Percentiles rank a stretch among this genome's conserved stretches.
phyloP scores from a whole-genome alignment of 768 basidiomycete genomes.

The Glaciozyma martinii region DNA sequence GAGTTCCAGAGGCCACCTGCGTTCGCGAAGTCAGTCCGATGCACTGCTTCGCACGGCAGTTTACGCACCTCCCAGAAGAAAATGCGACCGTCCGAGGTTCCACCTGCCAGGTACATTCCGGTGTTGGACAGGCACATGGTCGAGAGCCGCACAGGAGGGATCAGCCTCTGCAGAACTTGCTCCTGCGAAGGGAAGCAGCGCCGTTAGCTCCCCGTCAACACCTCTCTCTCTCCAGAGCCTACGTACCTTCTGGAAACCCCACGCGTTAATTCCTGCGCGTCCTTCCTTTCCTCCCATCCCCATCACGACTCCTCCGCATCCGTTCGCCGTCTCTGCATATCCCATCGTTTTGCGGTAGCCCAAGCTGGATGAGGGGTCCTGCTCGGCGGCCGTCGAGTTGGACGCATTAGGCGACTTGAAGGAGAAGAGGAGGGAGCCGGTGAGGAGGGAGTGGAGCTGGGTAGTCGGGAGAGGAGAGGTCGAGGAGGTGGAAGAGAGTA shows the following conservation, averaged over 20 bases:
- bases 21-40: not conserved
- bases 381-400: not conserved
- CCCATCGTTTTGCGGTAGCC: slow-evolving; percentile 43
- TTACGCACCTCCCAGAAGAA: slow-evolving; percentile 88
- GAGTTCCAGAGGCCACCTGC: slow-evolving; percentile 48
- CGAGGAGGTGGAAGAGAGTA: slow-evolving; percentile 18
- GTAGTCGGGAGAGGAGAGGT: slow-evolving; percentile 19
- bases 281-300: slow-evolving; percentile 70
- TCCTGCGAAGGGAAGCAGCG: slow-evolving; percentile 50
- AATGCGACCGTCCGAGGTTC: slow-evolving; percentile 76
- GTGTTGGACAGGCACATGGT: slow-evolving; percentile 65
- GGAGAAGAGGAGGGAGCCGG: slow-evolving; percentile 25
- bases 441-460: slow-evolving; percentile 21
- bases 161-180: slow-evolving; percentile 73
- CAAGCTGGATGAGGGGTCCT: slow-evolving; percentile 1
- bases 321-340: slow-evolving; percentile 56
- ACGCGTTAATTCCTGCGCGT: slow-evolving; percentile 79
- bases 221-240: not conserved
- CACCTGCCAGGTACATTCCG: slow-evolving; percentile 75
- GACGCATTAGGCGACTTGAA: slow-evolving; percentile 22
- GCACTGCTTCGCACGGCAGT: slow-evolving; percentile 23
- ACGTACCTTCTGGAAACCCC: slow-evolving; percentile 85
- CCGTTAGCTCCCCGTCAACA: not conserved
- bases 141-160: slow-evolving; percentile 79
- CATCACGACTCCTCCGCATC: slow-evolving; percentile 66